phyloP scores from a whole-genome alignment of 192 early-diverging fungal species.

The Linnemannia elongata region DNA sequence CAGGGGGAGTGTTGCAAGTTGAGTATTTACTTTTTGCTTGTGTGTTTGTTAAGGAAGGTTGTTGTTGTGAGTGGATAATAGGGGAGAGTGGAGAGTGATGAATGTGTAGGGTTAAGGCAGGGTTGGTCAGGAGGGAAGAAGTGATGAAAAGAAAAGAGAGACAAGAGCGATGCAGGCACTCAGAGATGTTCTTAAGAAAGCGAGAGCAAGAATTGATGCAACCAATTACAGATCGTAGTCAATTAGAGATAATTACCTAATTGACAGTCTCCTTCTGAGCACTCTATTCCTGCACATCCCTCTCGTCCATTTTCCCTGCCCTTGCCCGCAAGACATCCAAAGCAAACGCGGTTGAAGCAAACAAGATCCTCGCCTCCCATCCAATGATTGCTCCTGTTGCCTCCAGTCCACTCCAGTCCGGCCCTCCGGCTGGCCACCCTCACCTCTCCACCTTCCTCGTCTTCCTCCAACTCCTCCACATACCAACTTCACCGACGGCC shows the following conservation, averaged over 20 bases:
- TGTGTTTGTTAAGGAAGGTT: neutral
- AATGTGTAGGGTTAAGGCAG: neutral
- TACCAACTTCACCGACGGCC: neutral
- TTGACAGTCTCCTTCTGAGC: neutral
- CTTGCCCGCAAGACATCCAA: too few species aligned
- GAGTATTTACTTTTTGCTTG: too few species aligned
- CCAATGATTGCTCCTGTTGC: neutral
- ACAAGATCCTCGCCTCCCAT: too few species aligned
- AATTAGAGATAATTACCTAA: neutral
- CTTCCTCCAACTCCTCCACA: neutral
- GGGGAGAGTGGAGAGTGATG: neutral
- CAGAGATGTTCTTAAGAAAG: neutral
- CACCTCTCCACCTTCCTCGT: neutral
- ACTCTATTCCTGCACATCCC: neutral
- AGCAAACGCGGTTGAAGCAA: too few species aligned
- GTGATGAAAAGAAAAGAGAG: constrained; percentile 18
- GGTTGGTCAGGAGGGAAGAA: constrained; percentile 3
- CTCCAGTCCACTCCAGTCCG: neutral
- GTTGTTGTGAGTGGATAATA: neutral
- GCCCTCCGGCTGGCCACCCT: neutral
- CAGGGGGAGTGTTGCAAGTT: too few species aligned
- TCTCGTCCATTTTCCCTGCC: neutral
- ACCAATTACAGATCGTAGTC: neutral
- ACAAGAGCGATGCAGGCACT: constrained; percentile 7
- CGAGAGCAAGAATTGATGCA: neutral